A percentile compares a stretch with the other conserved stretches of the same genome.
phyloP scores from a whole-genome alignment of 768 basidiomycete species.

The Plicaturopsis crispa region DNA sequence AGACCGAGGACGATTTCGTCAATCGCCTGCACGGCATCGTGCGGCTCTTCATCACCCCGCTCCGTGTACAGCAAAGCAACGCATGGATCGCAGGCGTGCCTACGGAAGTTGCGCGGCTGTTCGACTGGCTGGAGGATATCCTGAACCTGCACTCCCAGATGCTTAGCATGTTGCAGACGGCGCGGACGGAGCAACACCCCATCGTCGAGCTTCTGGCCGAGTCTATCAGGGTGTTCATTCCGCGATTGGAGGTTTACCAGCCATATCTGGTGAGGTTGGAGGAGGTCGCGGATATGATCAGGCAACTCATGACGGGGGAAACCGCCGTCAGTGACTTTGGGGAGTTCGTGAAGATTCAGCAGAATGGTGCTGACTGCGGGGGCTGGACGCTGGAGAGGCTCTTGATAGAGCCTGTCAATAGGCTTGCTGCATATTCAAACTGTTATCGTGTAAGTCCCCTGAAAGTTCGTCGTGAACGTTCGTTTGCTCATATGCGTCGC shows the following conservation, averaged over 20 bases:
- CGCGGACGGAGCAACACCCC: conserved; percentile 32
- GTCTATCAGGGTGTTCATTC: conserved; percentile 50
- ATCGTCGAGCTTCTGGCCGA: conserved; percentile 50
- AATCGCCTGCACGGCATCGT: conserved; percentile 58
- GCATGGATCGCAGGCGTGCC: conserved; percentile 82
- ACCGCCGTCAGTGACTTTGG: conserved; percentile 68
- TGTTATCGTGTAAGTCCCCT: conserved; percentile 61
- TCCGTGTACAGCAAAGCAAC: conserved; percentile 63
- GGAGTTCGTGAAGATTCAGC: conserved; percentile 73
- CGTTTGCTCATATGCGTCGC: too few species aligned
- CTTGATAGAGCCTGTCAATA: conserved; percentile 67
- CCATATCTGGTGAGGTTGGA: conserved; percentile 76
- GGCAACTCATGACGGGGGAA: conserved; percentile 29
- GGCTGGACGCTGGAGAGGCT: conserved; percentile 62
- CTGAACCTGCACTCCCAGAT: conserved; percentile 68
- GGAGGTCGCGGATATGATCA: conserved; percentile 45
- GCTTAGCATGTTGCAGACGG: conserved; percentile 35
- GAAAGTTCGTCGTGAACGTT: too few species aligned
- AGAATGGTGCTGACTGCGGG: conserved; percentile 41
- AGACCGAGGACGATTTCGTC: conserved; percentile 66
- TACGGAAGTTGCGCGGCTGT: conserved; percentile 53
- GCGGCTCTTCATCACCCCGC: conserved; percentile 67
- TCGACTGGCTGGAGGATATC: conserved; percentile 90
- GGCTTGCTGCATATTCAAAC: conserved; percentile 64
- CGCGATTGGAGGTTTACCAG: conserved; percentile 74